Base-by-base conservation (phyloP, 2,329 filamentous ascomycete species). In the Aspergillus sojae region DNA sequence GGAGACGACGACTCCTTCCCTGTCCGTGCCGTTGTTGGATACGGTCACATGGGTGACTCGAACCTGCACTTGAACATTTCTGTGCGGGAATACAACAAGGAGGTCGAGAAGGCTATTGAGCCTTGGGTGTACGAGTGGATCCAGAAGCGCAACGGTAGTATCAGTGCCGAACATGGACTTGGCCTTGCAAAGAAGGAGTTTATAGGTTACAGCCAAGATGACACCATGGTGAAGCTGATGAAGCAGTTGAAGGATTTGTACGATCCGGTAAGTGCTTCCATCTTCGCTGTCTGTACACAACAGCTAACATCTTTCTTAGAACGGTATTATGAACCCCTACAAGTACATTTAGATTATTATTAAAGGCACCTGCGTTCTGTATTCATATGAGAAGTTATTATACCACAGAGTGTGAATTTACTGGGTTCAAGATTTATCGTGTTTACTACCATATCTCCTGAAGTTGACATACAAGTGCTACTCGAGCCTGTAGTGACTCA, bases 61-160 rank as follows among this genome's bases (percentile, higher is more conserved):
- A 99, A 99, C 79, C 80, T 99, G 68, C 96, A 99, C 80, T 84
- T 99, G 69, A 99, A 99, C 79, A 87, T 99, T 39, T 86, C 91
- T 1, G 91, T 92, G 21, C 84, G 94, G 65, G 83, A 89, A 65
- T 98, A 95, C 79, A 92, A 95, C 78, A 91, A 94, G 80, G 84
- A 87, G 62, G 92, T 99, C 30, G 95, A 99, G 81, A 87, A 91
- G 78, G 84, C 87, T 30, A 85, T 99, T 45, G 95, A 99, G 82
- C 95, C 96, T 0, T 99, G 91, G 81, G 92, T 99, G 28, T 99
- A 97, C 75, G 93, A 99, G 81, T 99, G 95, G 95, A 94, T 98
- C 69, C 85, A 89, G 72, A 88, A 92, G 82, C 86, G 91, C 54
- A 90, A 90, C 67, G 95, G 95, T 65, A 97, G 93, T 78, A 97